These are phyloP conservation scores for Purshia tridentata DNA, from an alignment of 306 rosid genomes.

Conservation along the genomic window DNA sequence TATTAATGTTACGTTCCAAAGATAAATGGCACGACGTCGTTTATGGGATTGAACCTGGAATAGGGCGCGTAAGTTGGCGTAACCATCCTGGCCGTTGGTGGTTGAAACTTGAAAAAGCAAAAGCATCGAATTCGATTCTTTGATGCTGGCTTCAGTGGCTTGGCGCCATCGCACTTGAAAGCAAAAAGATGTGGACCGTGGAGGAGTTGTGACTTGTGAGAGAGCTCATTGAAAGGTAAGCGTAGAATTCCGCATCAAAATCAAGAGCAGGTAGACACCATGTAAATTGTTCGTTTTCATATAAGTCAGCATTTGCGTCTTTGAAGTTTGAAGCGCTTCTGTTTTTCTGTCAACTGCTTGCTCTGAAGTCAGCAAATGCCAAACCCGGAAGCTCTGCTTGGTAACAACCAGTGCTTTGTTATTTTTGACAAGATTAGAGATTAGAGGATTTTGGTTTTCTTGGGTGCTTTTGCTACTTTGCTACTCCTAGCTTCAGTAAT, in stretches of 20 bases:
- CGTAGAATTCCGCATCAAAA: slow-evolving; percentile 16
- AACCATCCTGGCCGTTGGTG: slow-evolving; percentile 17
- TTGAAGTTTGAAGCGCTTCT: neutral
- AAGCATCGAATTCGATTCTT: slow-evolving; percentile 49
- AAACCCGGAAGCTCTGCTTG: slow-evolving; percentile 32
- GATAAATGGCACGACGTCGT: neutral
- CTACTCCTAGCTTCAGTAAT: slow-evolving; percentile 3
- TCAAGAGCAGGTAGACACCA: neutral
- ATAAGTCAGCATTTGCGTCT: slow-evolving; percentile 2
- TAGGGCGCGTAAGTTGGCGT: neutral
- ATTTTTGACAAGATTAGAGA: neutral
- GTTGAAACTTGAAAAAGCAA: neutral
- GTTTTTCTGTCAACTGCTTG: neutral
- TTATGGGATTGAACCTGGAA: neutral
- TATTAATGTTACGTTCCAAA: neutral
- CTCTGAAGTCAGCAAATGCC: slow-evolving; percentile 31
- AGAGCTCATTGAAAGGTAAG: neutral
- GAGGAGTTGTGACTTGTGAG: neutral
- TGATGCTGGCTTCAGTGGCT: slow-evolving; percentile 35
- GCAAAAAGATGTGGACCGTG: slow-evolving; percentile 11
- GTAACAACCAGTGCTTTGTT: slow-evolving; percentile 20
- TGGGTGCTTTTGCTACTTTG: too few relatives aligned
- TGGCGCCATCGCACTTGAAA: slow-evolving; percentile 18
- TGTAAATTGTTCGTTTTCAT: neutral
- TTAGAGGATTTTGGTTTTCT: too few relatives aligned